Evolutionary conservation across 208 protist genomes (phyloP).

Genomic region (Trypanosoma brucei): DNA sequence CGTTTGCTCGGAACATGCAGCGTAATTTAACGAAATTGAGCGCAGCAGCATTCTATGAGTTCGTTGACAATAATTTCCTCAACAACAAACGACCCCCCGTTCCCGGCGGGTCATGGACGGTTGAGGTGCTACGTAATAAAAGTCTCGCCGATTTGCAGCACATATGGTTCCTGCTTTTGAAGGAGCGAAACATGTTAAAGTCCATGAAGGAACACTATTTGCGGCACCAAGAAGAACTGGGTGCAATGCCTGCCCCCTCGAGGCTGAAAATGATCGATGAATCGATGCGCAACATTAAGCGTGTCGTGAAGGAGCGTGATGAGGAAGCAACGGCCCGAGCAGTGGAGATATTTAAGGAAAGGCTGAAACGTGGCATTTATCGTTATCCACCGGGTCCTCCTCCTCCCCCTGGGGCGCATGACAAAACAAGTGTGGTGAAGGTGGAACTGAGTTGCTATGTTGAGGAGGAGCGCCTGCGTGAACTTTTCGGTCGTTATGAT

Average conservation of each 20-base stretch:
- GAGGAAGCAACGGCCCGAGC: constrained; percentile 65
- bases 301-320: constrained; percentile 81
- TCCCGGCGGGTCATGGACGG: constrained; percentile 84
- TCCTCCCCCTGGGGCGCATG: constrained; percentile 59
- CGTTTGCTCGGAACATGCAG: constrained; percentile 8
- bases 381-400: constrained; percentile 84
- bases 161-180: constrained; percentile 88
- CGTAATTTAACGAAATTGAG: constrained; percentile 18
- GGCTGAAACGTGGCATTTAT: constrained; percentile 66
- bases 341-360: constrained; percentile 59
- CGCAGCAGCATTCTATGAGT: constrained; percentile 79
- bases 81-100: constrained; percentile 85
- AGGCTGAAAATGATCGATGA: constrained; percentile 78
- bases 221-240: constrained; percentile 86
- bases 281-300: constrained; percentile 79
- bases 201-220: constrained; percentile 84
- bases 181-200: constrained; percentile 90
- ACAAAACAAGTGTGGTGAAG: constrained; percentile 54
- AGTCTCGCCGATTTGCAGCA: constrained; percentile 89
- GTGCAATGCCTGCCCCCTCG: constrained; percentile 84
- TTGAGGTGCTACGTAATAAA: constrained; percentile 80
- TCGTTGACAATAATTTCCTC: constrained; percentile 86
- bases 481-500: constrained; percentile 77
- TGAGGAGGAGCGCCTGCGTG: constrained; percentile 56
- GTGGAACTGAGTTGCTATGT: constrained; percentile 62